Evolutionary conservation across 768 basidiomycete species (phyloP), one percentile per base, ranked within the genome.

Genomic region (Arthromyces matolae): DNA sequence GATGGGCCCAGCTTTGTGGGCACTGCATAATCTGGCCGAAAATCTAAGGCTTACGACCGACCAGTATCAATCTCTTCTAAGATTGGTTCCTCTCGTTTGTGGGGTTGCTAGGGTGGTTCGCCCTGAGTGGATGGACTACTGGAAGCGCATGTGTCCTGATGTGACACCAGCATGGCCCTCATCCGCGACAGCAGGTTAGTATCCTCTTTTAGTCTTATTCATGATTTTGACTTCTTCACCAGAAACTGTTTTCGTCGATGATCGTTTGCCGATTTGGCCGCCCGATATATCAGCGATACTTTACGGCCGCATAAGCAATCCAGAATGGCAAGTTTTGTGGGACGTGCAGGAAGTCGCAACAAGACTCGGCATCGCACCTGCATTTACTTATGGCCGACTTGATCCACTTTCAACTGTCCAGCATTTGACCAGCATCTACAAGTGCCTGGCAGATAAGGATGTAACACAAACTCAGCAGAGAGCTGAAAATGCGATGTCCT

Each of bases 121-220:
- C 16, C 81, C 84, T 0, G 92, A 92, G 60, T 95, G 93, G 93
- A 80, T 80, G 5, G 92, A 96, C 65, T 93, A 93, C 60, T 95
- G 93, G 93, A 85, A 86, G 58, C 78, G 92, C 10, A 68, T 91
- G 33, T 81, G 82, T 55, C 88, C 91, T 3, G 76, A 78, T 36
- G 75, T 75, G 22, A 68, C 77, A 54, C 65, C 69, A n/a, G 62
- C 65, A 23, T 89, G 89, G 89, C 80, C 81, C 1, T 70, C 75
- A 2, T 67, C 76, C 13, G 60, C 66, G 3, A 68, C 64, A 28
- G 57, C 70, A 43, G 60, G 77, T 80, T 56, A 49, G 75, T 67
- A 42, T 13, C 14, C 45, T 23, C 9, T 25, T 35, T 38, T 50
- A 5, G 2, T 37, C 25, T 31, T 6, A 27, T 31, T 6, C 5